phyloP scores from a whole-genome alignment of 495 filamentous ascomycete genomes.

The Pyronema omphalodes region DNA sequence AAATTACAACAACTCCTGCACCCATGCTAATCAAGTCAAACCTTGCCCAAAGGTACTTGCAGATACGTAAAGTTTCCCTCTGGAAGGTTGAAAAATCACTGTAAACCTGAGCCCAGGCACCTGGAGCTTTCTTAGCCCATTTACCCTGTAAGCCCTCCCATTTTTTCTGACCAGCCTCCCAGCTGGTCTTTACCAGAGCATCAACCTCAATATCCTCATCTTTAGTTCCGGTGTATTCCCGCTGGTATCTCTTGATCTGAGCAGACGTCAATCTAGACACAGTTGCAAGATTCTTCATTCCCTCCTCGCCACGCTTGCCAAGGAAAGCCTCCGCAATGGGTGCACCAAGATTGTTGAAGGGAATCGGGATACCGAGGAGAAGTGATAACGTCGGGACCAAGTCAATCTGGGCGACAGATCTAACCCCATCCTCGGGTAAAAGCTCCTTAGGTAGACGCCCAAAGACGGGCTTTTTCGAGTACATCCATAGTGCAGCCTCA shows the following conservation, averaged over 20 bases:
- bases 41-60: conserved; percentile 69
- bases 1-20: conserved; percentile 53
- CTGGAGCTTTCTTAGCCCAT: conserved; percentile 2
- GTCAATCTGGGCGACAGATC: conserved; percentile 81
- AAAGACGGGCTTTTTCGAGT: conserved; percentile 68
- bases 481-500: conserved; percentile 95
- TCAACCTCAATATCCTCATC: conserved; percentile 19
- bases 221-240: conserved; percentile 34
- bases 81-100: conserved; percentile 55
- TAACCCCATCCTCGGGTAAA: conserved; percentile 14
- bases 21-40: conserved; percentile 79
- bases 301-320: conserved; percentile 41
- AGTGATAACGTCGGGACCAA: conserved; percentile 80
- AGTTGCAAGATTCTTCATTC: conserved; percentile 50
- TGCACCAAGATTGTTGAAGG: conserved; percentile 89
- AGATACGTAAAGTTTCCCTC: conserved; percentile 56
- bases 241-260: conserved; percentile 78
- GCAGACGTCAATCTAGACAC: conserved; percentile 63
- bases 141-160: conserved; percentile 7
- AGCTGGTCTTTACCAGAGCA: not conserved
- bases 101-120: conserved; percentile 30
- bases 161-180: conserved; percentile 15
- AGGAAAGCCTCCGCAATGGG: conserved; percentile 90
- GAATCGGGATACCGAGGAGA: conserved; percentile 77
- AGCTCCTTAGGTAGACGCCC: conserved; percentile 37